phyloP scores from a whole-genome alignment of 768 basidiomycete genomes.

The Termitomyces sp. region DNA sequence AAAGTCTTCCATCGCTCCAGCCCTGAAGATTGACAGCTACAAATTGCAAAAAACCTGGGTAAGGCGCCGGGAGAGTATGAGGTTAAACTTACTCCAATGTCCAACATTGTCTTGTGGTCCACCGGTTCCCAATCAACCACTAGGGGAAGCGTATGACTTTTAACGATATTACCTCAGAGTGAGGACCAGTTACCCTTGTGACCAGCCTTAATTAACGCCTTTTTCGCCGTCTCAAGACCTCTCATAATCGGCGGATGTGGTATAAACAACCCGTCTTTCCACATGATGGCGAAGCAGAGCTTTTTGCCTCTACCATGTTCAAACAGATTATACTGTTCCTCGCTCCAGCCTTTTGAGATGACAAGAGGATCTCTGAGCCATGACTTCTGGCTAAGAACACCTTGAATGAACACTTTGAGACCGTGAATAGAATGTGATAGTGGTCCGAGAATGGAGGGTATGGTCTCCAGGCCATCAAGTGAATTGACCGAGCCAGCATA shows the following conservation, averaged over 20 bases:
- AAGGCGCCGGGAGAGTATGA: background rate
- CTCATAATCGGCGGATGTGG: constrained; percentile 65
- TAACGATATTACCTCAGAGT: background rate
- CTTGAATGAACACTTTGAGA: constrained; percentile 63
- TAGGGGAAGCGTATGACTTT: constrained; percentile 15
- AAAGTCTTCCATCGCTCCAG: constrained; percentile 16
- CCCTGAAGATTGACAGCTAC: background rate
- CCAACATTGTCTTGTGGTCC: constrained; percentile 43
- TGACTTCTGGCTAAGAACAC: constrained; percentile 52
- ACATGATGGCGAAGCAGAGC: constrained; percentile 57
- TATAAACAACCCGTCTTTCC: constrained; percentile 55
- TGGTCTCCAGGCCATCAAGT: constrained; percentile 65
- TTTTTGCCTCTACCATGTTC: constrained; percentile 52
- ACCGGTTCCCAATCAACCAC: constrained; percentile 68
- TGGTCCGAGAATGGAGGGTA: constrained; percentile 73
- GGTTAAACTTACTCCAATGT: constrained; percentile 30
- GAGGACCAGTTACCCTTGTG: constrained; percentile 47
- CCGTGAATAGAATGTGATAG: constrained; percentile 52
- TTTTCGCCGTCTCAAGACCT: constrained; percentile 51
- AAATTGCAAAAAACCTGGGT: background rate
- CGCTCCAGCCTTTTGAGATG: constrained; percentile 55
- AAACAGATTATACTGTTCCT: constrained; percentile 50
- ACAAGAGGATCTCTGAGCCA: constrained; percentile 65
- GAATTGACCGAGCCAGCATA: constrained; percentile 64
- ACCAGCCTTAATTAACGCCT: constrained; percentile 54